Evolutionary conservation across 352 stramenopile species (phyloP), one percentile per base, ranked within the genome.

Genomic region (Phytophthora colocasiae): DNA sequence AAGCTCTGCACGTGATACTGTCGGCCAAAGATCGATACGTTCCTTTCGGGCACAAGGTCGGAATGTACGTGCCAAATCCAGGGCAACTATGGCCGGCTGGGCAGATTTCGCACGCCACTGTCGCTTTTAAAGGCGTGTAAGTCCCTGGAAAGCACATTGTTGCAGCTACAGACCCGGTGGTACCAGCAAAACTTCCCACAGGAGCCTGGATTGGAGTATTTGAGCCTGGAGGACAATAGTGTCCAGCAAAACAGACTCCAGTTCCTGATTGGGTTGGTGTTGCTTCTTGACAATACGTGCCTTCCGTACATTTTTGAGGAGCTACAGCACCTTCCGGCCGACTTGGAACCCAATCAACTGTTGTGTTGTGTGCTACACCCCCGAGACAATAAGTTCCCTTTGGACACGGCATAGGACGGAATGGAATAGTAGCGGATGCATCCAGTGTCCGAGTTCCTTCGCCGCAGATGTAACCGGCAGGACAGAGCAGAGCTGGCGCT

Each of bases 111-210:
- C 97, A 99, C 19, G 79, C 68, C 29, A 92, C 87, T 1, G 91
- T 97, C 11, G 78, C 94, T 31, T 87, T 90, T 5, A 98, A 70
- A 12, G 97, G 91, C 7, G 97, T 98, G 72, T 98, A 99, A 5
- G 96, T 99, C 7, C 97, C 97, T 3, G 97, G 97, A 44, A 99
- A 98, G 73, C 97, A 99, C 32, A 99, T 77, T 34, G 89, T 98
- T 6, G 95, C 81, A 4, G 93, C 93, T 26, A 99, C 96, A 0
- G 86, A 96, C 1, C 96, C 95, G 3, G 81, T 87, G 2, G 85
- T 78, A 1, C 77, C 82, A 5, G 94, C 80, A 71, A 98, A 99
- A 24, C 87, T 98, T 2, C 97, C 97, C 1, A 98, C 83, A 11
- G 96, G 96, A 27, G 94, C 89, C 66, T 98, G 78, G 6, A 88